Conservation (phyloP, 2,329 filamentous ascomycete genomes). For the Hypoxylon sp. region DNA sequence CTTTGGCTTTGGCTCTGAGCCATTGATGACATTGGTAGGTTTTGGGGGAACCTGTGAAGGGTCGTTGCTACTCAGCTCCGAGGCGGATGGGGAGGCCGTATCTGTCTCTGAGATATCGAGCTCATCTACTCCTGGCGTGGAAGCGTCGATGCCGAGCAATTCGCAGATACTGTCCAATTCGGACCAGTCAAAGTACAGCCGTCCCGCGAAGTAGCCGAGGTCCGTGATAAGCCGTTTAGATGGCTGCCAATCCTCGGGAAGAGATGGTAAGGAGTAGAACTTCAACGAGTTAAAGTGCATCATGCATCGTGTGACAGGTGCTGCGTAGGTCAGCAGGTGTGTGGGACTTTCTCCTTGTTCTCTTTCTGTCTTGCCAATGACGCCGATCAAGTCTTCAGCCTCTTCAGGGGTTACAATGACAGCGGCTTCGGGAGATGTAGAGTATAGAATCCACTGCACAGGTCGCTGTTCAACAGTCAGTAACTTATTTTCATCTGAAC, state of each 20-base stretch:
- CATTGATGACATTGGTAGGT: background rate
- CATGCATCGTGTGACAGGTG: conserved; percentile 68
- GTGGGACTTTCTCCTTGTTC: conserved; percentile 34
- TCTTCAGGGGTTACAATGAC: conserved; percentile 70
- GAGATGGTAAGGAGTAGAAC: conserved; percentile 60
- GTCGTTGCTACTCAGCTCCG: conserved; percentile 13
- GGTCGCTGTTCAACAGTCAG: conserved; percentile 47
- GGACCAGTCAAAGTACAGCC: conserved; percentile 64
- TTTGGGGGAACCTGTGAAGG: conserved; percentile 2
- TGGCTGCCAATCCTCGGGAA: conserved; percentile 50
- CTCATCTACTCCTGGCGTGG: conserved; percentile 22
- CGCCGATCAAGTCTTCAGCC: conserved; percentile 61
- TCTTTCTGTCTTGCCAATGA: conserved; percentile 44
- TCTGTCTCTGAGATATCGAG: conserved; percentile 28
- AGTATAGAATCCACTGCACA: conserved; percentile 69
- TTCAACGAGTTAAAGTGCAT: conserved; percentile 61
- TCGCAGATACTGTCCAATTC: conserved; percentile 52
- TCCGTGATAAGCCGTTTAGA: conserved; percentile 65
- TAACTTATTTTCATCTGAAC: conserved; percentile 28
- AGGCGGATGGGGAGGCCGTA: conserved; percentile 9
- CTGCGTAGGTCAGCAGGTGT: conserved; percentile 64
- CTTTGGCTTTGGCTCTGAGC: background rate
- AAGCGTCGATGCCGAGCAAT: conserved; percentile 45
- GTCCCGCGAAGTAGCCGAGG: conserved; percentile 66
- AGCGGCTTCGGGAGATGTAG: conserved; percentile 52